Evolutionary conservation across 768 basidiomycete genomes (phyloP).

Genomic region (Serendipita indica): DNA sequence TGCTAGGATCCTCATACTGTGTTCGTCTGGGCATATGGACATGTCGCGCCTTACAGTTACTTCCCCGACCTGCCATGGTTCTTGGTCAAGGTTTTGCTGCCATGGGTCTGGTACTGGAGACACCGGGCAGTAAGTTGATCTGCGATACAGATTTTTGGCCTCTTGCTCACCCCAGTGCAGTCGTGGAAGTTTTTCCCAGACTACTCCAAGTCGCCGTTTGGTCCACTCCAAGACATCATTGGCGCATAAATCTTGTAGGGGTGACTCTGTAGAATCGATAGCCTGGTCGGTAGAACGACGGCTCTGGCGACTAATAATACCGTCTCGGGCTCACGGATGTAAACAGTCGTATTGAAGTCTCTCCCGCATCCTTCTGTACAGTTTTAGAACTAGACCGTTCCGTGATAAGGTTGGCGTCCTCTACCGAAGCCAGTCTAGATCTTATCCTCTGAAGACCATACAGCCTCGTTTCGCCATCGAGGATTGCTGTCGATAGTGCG

Average conservation of each 20-base stretch:
- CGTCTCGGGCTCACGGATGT: neutral
- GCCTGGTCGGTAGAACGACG: neutral
- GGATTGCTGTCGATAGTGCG: neutral
- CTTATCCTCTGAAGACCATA: neutral
- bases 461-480: neutral
- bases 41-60: neutral
- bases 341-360: neutral
- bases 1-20: neutral
- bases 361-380: constrained; percentile 1
- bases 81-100: neutral
- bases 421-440: neutral
- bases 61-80: neutral
- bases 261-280: too few species aligned
- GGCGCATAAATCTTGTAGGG: too few species aligned
- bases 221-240: too few species aligned
- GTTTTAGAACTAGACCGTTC: neutral
- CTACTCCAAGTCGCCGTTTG: neutral
- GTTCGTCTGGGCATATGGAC: neutral
- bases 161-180: neutral
- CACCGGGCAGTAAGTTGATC: neutral
- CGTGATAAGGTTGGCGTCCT: neutral
- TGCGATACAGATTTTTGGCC: too few species aligned
- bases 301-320: neutral
- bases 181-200: neutral
- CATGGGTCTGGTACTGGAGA: neutral